These are phyloP conservation scores for Geopyxis carbonaria DNA, from an alignment of 495 filamentous ascomycete species.

Conservation along the genomic window DNA sequence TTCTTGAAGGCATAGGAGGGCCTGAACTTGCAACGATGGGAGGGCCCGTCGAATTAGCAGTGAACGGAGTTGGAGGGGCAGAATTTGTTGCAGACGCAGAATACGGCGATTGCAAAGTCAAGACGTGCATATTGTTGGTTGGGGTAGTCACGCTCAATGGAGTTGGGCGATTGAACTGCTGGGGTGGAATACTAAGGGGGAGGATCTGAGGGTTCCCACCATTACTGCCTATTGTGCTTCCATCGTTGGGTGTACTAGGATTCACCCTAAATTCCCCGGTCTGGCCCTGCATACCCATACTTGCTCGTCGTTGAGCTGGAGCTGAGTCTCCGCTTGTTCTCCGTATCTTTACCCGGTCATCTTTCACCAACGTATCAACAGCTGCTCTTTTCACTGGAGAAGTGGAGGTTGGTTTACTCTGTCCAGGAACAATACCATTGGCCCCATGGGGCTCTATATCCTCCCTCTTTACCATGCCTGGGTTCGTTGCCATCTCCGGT, in stretches of 20 bases:
- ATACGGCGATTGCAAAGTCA: constrained; percentile 23
- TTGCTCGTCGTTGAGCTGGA: constrained; percentile 3
- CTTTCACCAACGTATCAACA: too few relatives aligned
- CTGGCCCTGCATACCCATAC: constrained; percentile 8
- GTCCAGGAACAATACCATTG: constrained; percentile 10
- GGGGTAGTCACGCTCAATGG: constrained; percentile 20
- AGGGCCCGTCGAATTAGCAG: constrained; percentile 1
- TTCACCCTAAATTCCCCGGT: constrained; percentile 16
- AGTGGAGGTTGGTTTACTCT: constrained; percentile 1
- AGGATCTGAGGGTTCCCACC: constrained; percentile 15
- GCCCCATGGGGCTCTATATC: constrained; percentile 24
- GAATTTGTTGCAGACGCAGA: constrained; percentile 12
- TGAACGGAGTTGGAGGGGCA: constrained; percentile 1
- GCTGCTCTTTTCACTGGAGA: too few relatives aligned
- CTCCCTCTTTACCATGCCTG: constrained; percentile 30
- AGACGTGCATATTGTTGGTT: constrained; percentile 12
- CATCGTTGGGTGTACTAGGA: too few relatives aligned
- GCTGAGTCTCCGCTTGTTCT: constrained; percentile 5
- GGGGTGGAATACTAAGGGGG: constrained; percentile 4
- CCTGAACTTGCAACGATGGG: not conserved
- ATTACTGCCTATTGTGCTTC: too few relatives aligned
- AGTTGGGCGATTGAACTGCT: constrained; percentile 18
- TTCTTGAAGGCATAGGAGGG: not conserved
- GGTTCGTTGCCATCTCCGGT: constrained; percentile 28
- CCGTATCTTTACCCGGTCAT: constrained; percentile 3